Percentiles rank a stretch among this genome's conserved stretches.
Conservation (phyloP, 2,329 filamentous ascomycete species). For the Ascomycota sp. region DNA sequence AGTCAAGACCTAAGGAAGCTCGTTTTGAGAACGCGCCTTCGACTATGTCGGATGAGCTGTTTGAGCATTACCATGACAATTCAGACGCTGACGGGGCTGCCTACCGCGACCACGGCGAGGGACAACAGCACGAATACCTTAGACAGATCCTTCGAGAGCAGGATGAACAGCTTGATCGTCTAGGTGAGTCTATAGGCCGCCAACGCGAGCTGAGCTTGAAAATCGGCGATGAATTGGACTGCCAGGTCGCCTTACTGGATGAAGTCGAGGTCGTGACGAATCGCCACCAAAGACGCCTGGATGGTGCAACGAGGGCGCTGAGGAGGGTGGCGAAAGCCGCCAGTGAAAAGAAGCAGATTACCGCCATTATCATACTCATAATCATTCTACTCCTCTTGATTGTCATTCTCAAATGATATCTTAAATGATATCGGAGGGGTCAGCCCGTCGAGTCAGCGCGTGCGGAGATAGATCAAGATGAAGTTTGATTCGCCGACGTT, state of each 20-base stretch:
- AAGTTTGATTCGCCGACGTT: too few relatives aligned
- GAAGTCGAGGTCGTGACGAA: slow-evolving; percentile 70
- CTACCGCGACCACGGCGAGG: slow-evolving; percentile 49
- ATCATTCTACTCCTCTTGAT: slow-evolving; percentile 65
- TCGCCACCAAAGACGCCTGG: slow-evolving; percentile 52
- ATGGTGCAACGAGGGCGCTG: slow-evolving; percentile 50
- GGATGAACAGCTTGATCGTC: slow-evolving; percentile 72
- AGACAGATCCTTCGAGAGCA: slow-evolving; percentile 62
- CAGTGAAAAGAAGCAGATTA: slow-evolving; percentile 72
- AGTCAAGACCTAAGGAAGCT: slow-evolving; percentile 42
- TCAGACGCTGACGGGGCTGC: slow-evolving; percentile 28
- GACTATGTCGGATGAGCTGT: slow-evolving; percentile 19
- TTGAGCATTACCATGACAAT: slow-evolving; percentile 46
- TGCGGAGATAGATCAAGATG: too few relatives aligned
- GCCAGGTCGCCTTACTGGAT: slow-evolving; percentile 70
- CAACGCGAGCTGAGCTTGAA: slow-evolving; percentile 86
- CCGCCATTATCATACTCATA: slow-evolving; percentile 59
- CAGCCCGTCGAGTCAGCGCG: too few relatives aligned
- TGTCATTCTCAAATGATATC: slow-evolving; percentile 45
- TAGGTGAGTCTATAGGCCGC: slow-evolving; percentile 68
- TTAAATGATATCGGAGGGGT: slow-evolving; percentile 31
- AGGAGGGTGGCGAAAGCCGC: slow-evolving; percentile 51
- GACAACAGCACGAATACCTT: slow-evolving; percentile 75
- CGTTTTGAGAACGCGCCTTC: slow-evolving; percentile 52
- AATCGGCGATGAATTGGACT: slow-evolving; percentile 88